A percentile compares a stretch with the other conserved stretches of the same genome.
These are phyloP conservation scores for Neofusicoccum parvum DNA, from an alignment of 2,329 filamentous ascomycete species.

Conservation along the genomic window DNA sequence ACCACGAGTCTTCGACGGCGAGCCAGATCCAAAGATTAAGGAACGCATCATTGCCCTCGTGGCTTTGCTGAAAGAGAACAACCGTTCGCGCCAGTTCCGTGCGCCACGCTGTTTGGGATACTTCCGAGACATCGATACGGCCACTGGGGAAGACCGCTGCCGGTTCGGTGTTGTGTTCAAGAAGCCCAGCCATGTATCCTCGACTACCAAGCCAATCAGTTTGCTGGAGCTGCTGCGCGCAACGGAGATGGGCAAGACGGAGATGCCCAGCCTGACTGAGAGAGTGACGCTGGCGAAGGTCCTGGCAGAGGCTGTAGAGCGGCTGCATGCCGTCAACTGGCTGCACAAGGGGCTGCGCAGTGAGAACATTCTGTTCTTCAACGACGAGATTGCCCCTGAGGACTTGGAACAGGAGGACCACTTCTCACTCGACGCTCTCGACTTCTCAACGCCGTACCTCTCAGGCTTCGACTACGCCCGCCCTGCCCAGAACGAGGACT, in stretches of 20 bases:
- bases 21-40: conserved; percentile 32
- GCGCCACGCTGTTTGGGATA: conserved; percentile 40
- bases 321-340: conserved; percentile 60
- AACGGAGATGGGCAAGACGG: neutral
- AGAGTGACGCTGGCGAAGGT: conserved; percentile 56
- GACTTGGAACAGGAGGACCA: neutral
- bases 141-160: conserved; percentile 29
- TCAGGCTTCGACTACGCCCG: conserved; percentile 60
- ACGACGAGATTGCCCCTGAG: conserved; percentile 24
- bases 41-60: conserved; percentile 37
- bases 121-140: conserved; percentile 33
- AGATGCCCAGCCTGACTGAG: conserved; percentile 53
- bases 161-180: conserved; percentile 59
- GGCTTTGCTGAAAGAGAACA: conserved; percentile 33
- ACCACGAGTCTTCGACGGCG: conserved; percentile 26
- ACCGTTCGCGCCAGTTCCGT: conserved; percentile 32
- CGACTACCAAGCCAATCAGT: conserved; percentile 47
- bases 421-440: conserved; percentile 27
- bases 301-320: conserved; percentile 56
- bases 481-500: conserved; percentile 53
- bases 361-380: conserved; percentile 58
- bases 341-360: conserved; percentile 61
- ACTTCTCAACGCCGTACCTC: conserved; percentile 48
- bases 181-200: conserved; percentile 46
- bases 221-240: conserved; percentile 51